A percentile compares a stretch with the other conserved stretches of the same genome.
Evolutionary conservation across 768 basidiomycete species (phyloP).

Genomic region (Xerocomellus dryophilus): DNA sequence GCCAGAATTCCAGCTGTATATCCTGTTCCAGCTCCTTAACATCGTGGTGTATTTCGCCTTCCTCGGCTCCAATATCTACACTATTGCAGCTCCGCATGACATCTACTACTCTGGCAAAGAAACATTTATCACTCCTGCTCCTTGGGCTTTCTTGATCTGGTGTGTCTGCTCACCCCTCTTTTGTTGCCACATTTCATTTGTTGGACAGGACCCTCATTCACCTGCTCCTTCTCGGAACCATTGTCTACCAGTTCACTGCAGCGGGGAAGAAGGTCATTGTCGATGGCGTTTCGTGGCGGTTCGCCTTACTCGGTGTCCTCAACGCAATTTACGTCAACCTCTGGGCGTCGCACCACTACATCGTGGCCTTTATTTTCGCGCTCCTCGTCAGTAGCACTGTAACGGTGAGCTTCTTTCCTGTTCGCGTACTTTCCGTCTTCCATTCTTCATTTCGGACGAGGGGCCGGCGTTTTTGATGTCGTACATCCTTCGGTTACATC

Average conservation of each 20-base stretch:
- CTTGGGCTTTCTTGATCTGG: constrained; percentile 93
- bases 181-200: constrained; percentile 10
- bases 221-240: constrained; percentile 82
- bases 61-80: constrained; percentile 89
- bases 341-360: constrained; percentile 76
- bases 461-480: constrained; percentile 1
- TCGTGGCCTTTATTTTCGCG: constrained; percentile 80
- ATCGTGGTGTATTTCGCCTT: constrained; percentile 80
- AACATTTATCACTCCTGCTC: constrained; percentile 93
- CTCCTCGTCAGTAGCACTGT: constrained; percentile 81
- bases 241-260: constrained; percentile 87
- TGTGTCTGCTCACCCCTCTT: constrained; percentile 28
- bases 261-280: constrained; percentile 74
- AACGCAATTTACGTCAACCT: constrained; percentile 89
- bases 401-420: constrained; percentile 32
- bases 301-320: constrained; percentile 82
- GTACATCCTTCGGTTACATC: constrained; percentile 1
- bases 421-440: constrained; percentile 3
- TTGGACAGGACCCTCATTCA: constrained; percentile 77
- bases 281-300: constrained; percentile 88
- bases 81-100: constrained; percentile 69
- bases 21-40: constrained; percentile 57
- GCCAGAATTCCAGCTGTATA: background rate
- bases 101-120: constrained; percentile 74
- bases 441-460: constrained; percentile 14